Percentiles rank a stretch among this genome's conserved stretches.
These are phyloP conservation scores for Penicillium sp. DNA, from an alignment of 2,329 filamentous ascomycete genomes.

Conservation along the genomic window DNA sequence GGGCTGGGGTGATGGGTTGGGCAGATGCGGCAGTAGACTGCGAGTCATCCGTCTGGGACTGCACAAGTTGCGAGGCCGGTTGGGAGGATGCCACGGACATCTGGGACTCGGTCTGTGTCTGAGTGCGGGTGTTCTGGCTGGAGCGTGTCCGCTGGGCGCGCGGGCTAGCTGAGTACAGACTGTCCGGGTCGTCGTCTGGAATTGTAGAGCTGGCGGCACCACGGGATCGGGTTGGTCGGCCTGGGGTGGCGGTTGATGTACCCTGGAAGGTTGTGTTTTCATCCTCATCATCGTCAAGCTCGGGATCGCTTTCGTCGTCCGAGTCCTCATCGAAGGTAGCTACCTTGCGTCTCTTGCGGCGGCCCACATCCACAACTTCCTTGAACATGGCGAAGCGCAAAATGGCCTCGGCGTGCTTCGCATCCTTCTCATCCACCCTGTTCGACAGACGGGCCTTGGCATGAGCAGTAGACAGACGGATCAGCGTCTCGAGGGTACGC, in stretches of 20 bases:
- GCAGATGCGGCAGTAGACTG: slow-evolving; percentile 42
- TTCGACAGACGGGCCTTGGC: slow-evolving; percentile 88
- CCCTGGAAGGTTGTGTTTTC: slow-evolving; percentile 22
- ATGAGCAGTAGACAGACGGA: slow-evolving; percentile 93
- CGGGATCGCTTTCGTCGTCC: slow-evolving; percentile 46
- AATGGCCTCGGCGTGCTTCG: slow-evolving; percentile 81
- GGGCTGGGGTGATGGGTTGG: slow-evolving; percentile 49
- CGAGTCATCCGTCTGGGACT: slow-evolving; percentile 47
- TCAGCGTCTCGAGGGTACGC: slow-evolving; percentile 95
- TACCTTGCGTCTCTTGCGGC: slow-evolving; percentile 78
- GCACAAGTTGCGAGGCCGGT: slow-evolving; percentile 68
- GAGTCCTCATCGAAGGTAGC: slow-evolving; percentile 64
- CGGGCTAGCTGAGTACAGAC: slow-evolving; percentile 54
- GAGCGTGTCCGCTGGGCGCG: slow-evolving; percentile 41
- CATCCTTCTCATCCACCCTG: slow-evolving; percentile 85
- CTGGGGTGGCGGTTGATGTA: slow-evolving; percentile 30
- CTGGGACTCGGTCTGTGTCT: slow-evolving; percentile 49
- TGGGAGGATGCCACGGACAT: slow-evolving; percentile 76
- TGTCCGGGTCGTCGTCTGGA: slow-evolving; percentile 54
- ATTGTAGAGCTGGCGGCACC: slow-evolving; percentile 45
- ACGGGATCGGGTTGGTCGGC: slow-evolving; percentile 30
- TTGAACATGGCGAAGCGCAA: slow-evolving; percentile 96
- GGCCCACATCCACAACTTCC: slow-evolving; percentile 77
- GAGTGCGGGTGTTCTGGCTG: slow-evolving; percentile 40
- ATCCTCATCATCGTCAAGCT: slow-evolving; percentile 34